Conservation (phyloP, 176 grass and related monocot genomes). For the Zoysia japonica region DNA sequence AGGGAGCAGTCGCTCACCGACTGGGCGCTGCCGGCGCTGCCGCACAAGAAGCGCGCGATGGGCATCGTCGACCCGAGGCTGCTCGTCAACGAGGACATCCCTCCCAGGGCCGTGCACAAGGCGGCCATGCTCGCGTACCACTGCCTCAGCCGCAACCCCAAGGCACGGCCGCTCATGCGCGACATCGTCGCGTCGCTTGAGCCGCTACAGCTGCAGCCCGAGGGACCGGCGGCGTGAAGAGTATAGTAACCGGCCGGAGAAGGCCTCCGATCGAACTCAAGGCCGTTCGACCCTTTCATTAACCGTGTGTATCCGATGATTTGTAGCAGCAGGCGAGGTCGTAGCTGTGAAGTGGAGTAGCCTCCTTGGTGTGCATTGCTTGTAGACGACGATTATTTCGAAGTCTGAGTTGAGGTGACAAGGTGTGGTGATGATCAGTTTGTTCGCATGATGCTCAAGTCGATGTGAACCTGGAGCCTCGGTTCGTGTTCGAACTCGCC, state of each 20-base stretch:
- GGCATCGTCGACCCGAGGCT: conserved; percentile 64
- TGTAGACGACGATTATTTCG: background rate
- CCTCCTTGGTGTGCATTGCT: background rate
- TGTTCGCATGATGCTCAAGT: no score
- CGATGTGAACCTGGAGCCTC: no score
- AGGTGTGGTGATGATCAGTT: no score
- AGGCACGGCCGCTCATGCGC: conserved; percentile 77
- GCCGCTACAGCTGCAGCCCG: conserved; percentile 51
- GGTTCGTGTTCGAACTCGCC: no score
- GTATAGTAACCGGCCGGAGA: no score
- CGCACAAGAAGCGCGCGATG: conserved; percentile 42
- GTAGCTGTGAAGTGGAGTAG: no score
- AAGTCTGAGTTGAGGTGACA: no score
- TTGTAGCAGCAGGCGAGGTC: background rate
- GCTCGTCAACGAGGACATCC: conserved; percentile 2
- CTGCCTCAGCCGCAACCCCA: conserved; percentile 69
- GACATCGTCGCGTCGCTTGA: conserved; percentile 72
- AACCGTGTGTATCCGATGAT: background rate
- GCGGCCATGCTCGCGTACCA: conserved; percentile 78
- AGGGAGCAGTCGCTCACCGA: conserved; percentile 78
- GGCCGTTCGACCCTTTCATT: background rate
- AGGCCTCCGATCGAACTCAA: background rate
- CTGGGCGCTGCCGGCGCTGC: conserved; percentile 61
- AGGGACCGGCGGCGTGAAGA: background rate
- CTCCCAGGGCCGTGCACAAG: conserved; percentile 64